phyloP scores from a whole-genome alignment of 495 filamentous ascomycete genomes.

The Pyrenopolyporus hunteri region DNA sequence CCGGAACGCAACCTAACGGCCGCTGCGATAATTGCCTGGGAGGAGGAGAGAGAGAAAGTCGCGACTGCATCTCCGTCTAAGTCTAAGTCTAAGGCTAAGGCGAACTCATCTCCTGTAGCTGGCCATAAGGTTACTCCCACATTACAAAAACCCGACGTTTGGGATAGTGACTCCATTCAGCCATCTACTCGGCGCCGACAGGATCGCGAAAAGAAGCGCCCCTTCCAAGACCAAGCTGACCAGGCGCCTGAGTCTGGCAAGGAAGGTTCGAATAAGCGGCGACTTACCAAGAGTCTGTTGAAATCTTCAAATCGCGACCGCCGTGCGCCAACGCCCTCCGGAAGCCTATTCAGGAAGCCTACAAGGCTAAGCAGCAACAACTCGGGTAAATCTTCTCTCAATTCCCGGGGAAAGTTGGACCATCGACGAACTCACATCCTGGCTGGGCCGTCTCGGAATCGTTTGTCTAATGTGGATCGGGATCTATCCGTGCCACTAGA shows the following conservation, averaged over 20 bases:
- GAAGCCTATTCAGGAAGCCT: neutral
- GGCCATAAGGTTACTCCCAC: neutral
- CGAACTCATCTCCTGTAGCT: conserved; percentile 23
- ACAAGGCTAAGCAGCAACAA: neutral
- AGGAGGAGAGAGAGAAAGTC: conserved; percentile 29
- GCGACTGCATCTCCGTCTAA: too few species aligned
- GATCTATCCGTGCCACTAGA: conserved; percentile 9
- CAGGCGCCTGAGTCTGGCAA: neutral
- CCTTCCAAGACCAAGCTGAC: neutral
- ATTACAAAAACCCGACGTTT: neutral
- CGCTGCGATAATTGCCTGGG: conserved; percentile 45
- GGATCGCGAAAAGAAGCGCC: conserved; percentile 3
- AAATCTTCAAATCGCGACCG: neutral
- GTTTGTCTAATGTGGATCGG: conserved; percentile 23
- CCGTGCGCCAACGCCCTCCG: neutral
- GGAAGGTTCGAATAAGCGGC: conserved; percentile 7
- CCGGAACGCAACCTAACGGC: conserved; percentile 44
- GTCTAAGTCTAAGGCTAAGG: conserved; percentile 6
- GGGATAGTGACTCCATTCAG: conserved; percentile 3
- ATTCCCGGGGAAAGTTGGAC: neutral
- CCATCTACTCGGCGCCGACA: neutral
- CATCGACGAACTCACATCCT: conserved; percentile 8
- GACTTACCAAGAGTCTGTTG: neutral
- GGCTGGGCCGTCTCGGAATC: conserved; percentile 14
- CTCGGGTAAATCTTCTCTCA: neutral